Conservation (phyloP, 495 filamentous ascomycete genomes). For the Pyrenula massariospora region DNA sequence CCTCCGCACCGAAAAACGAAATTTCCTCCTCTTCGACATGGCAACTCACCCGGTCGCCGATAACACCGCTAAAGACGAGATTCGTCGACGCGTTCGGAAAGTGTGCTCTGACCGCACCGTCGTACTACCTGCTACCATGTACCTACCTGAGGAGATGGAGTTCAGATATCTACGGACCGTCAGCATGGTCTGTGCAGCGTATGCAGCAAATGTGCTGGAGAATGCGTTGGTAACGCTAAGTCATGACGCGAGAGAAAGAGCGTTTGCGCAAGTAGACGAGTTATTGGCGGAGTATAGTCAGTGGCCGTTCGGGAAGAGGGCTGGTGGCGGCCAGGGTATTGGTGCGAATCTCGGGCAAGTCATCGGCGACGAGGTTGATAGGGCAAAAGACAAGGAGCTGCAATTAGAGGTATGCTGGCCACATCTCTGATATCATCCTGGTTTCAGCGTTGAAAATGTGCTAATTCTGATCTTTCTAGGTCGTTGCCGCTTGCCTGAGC, state of each 20-base stretch:
- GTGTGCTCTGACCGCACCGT: slow-evolving; percentile 90
- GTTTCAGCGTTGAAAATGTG: not conserved
- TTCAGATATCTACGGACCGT: slow-evolving; percentile 87
- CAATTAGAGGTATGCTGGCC: slow-evolving; percentile 68
- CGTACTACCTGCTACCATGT: slow-evolving; percentile 68
- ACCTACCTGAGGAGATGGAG: slow-evolving; percentile 86
- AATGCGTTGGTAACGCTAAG: slow-evolving; percentile 90
- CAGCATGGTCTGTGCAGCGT: slow-evolving; percentile 93
- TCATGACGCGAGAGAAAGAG: slow-evolving; percentile 85
- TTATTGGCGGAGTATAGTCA: slow-evolving; percentile 90
- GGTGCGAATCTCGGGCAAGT: slow-evolving; percentile 91
- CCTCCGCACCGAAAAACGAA: slow-evolving; percentile 94
- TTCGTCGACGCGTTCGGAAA: slow-evolving; percentile 81
- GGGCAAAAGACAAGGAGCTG: slow-evolving; percentile 78
- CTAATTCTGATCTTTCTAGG: slow-evolving; percentile 32
- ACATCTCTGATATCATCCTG: not conserved
- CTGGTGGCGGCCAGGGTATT: slow-evolving; percentile 62
- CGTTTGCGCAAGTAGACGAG: slow-evolving; percentile 95
- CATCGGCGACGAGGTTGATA: slow-evolving; percentile 76
- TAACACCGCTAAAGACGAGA: slow-evolving; percentile 93
- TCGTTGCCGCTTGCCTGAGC: slow-evolving; percentile 89
- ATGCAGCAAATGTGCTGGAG: slow-evolving; percentile 95
- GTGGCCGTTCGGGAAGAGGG: slow-evolving; percentile 81
- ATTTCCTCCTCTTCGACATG: slow-evolving; percentile 99
- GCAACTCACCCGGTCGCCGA: slow-evolving; percentile 98